Base-by-base conservation (phyloP, 257 asterid species). In the Nicotiana noctiflora region DNA sequence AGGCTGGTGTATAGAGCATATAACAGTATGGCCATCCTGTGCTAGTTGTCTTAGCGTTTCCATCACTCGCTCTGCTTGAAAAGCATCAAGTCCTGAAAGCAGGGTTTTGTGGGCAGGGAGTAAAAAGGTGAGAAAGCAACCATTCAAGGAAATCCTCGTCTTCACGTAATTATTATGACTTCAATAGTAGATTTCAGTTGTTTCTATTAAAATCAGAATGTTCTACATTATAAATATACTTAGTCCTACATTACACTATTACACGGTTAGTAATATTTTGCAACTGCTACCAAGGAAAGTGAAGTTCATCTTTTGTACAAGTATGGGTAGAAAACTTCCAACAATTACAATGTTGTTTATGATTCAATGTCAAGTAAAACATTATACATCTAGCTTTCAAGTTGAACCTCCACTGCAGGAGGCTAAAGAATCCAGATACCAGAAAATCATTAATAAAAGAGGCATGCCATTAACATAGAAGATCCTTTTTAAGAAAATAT, bases 21-120 rank as follows among this genome's bases (percentile, higher is more conserved):
- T 88, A 77, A 95, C 97, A 60, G 98, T 95, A 83, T 95, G 99
- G 59, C 99, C 99, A 87, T 95, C 97, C 80, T 89, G 90, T 70
- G 99, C 97, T 83, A 95, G 99, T 86, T 90, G 87, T 72, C 90
- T 88, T 49, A 95, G 84, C 62, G 98, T 93, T 84, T 95, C 98
- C 98, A 95, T 95, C 82, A 95, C 99, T 86, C 93, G 90, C 93
- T 95, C 98, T 61, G 99, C 98, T 91, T 95, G 99, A 86, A 95
- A 95, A 81, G 99, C 99, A 89, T 95, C 99, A 84, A 95, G 98
- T 86, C 99, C 99, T 95, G 93, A 87, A 90, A 87, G 84, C 77
- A 83, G 46, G 70, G 80, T 37, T 82, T 63, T 84, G 77, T 11
- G 76, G 19, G 59, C 7, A 46, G n/a, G 19, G 21, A 46, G 60